A percentile compares a stretch with the other conserved stretches of the same genome.
Evolutionary conservation across 2,329 filamentous ascomycete species (phyloP).

Genomic region (Trichoderma koningii): DNA sequence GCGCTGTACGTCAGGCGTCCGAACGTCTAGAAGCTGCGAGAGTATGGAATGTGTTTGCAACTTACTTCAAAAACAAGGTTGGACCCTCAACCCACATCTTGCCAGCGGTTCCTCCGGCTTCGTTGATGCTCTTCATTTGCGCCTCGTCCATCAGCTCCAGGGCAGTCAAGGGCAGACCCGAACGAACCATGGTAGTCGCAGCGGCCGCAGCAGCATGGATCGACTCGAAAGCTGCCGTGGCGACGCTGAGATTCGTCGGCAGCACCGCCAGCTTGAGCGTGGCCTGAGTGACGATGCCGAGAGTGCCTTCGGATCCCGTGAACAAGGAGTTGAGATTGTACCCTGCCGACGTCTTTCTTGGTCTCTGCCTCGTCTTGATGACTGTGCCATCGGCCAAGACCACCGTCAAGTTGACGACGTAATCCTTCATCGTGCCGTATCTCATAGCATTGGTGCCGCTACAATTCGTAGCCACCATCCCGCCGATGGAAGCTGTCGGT

Average conservation of each 20-base stretch:
- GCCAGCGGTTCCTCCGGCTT: constrained; percentile 58
- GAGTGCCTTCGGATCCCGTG: constrained; percentile 69
- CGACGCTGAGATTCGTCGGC: constrained; percentile 65
- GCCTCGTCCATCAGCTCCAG: constrained; percentile 65
- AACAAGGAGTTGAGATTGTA: constrained; percentile 72
- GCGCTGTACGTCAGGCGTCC: not conserved
- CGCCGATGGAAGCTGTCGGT: constrained; percentile 59
- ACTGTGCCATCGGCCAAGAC: constrained; percentile 67
- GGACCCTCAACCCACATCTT: constrained; percentile 67
- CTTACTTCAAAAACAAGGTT: constrained; percentile 70
- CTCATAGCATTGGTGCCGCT: constrained; percentile 61
- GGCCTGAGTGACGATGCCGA: constrained; percentile 70
- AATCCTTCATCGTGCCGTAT: constrained; percentile 77
- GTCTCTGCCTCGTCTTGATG: constrained; percentile 68
- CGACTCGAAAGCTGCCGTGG: constrained; percentile 61
- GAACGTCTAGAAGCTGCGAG: too few species aligned
- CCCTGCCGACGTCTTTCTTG: constrained; percentile 69
- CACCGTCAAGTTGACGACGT: constrained; percentile 70
- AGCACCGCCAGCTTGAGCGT: constrained; percentile 68
- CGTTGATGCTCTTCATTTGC: constrained; percentile 69
- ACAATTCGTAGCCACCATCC: constrained; percentile 69
- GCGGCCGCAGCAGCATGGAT: constrained; percentile 64
- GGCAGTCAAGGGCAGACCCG: constrained; percentile 67
- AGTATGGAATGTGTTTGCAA: not conserved
- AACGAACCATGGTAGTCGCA: constrained; percentile 64